Percentiles rank a stretch among this genome's conserved stretches.
phyloP scores from a whole-genome alignment of 768 basidiomycete genomes.

The Tulasnella sp. region DNA sequence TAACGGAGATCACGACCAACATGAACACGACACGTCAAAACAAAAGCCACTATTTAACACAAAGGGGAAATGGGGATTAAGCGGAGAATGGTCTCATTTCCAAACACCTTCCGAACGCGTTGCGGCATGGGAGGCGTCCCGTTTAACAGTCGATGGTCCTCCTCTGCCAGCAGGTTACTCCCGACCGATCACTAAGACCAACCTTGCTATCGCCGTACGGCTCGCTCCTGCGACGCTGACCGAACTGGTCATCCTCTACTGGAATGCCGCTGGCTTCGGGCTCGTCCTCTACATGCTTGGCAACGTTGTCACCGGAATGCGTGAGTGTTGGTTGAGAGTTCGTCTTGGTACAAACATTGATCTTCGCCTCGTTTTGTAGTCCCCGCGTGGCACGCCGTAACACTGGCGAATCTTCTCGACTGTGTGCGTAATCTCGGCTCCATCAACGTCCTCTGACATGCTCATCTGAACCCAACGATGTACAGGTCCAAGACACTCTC shows the following conservation, averaged over 20 bases:
- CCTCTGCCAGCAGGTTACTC: not conserved
- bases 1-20: not conserved
- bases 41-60: not conserved
- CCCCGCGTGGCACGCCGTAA: conserved; percentile 5
- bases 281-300: not conserved
- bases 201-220: not conserved
- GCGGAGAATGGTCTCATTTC: not conserved
- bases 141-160: not conserved
- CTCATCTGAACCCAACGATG: not conserved
- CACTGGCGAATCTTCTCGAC: not conserved
- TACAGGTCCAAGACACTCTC: not conserved
- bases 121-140: not conserved
- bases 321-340: not conserved
- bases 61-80: not conserved
- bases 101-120: not conserved
- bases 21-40: not conserved
- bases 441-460: not conserved
- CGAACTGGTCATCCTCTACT: not conserved
- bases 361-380: not conserved
- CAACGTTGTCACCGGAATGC: not conserved
- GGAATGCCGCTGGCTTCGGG: not conserved
- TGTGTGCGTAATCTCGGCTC: not conserved
- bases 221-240: not conserved
- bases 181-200: not conserved
- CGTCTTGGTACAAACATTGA: not conserved